Conservation (phyloP, 257 asterid genomes). For the Solanum clarkiae region DNA sequence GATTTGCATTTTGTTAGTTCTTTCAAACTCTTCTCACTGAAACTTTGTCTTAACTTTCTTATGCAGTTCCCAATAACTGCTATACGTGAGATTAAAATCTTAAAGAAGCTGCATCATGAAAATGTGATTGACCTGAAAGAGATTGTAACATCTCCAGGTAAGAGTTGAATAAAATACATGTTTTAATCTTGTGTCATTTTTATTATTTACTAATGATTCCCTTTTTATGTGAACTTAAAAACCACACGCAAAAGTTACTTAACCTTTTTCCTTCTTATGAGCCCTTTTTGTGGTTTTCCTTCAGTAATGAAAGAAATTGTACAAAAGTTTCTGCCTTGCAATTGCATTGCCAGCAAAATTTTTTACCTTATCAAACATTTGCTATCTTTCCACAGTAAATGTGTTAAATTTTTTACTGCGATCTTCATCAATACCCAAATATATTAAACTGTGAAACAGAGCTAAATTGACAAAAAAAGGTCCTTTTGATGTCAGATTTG, state of each 20-base stretch:
- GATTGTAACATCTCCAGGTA: slow-evolving; percentile 96
- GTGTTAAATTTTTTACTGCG: neutral
- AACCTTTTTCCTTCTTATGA: neutral
- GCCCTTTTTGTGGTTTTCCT: neutral
- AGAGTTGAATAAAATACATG: neutral
- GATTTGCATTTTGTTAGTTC: neutral
- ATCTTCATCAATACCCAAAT: neutral
- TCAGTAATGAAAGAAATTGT: neutral
- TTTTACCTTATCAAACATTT: neutral
- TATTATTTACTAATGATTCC: neutral
- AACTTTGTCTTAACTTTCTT: neutral
- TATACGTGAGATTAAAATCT: slow-evolving; percentile 82
- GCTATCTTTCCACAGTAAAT: neutral
- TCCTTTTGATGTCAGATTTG: neutral
- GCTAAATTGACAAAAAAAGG: neutral
- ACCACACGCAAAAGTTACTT: neutral
- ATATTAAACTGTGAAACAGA: neutral
- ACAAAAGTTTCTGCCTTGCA: neutral
- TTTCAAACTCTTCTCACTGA: neutral
- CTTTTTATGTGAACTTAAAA: slow-evolving; percentile 1
- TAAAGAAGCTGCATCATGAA: slow-evolving; percentile 85
- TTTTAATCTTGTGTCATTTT: neutral
- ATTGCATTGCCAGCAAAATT: neutral
- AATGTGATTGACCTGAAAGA: slow-evolving; percentile 85
- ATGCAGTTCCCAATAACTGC: slow-evolving; percentile 93